Conservation (phyloP, 2,329 filamentous ascomycete genomes). For the Fusarium redolens region DNA sequence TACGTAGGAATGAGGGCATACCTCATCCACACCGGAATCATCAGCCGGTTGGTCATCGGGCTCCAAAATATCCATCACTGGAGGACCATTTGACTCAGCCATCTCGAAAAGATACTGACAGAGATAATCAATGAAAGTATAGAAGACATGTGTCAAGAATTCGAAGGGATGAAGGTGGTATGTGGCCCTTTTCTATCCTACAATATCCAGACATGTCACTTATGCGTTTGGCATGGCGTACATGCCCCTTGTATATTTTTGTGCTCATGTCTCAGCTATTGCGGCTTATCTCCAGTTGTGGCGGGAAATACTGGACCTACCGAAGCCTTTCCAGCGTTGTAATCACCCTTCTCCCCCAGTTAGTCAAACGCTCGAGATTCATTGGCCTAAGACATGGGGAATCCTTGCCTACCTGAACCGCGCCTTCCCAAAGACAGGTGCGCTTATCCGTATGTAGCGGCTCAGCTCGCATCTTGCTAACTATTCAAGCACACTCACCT, state of each 20-base stretch:
- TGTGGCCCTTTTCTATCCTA: not conserved
- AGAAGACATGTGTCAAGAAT: not conserved
- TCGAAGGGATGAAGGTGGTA: not conserved
- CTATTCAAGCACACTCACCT: not conserved
- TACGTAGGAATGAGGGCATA: too few species aligned
- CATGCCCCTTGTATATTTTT: not conserved
- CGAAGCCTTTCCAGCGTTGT: too few species aligned
- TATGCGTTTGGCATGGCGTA: not conserved
- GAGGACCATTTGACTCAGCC: too few species aligned
- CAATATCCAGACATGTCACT: not conserved
- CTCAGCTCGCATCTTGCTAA: not conserved
- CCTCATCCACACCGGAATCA: too few species aligned
- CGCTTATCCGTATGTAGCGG: not conserved
- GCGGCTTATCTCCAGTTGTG: not conserved
- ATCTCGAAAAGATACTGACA: too few species aligned
- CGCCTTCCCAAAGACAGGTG: not conserved
- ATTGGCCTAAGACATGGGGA: not conserved
- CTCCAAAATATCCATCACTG: too few species aligned
- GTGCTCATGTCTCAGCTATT: not conserved
- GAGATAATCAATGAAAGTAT: not conserved
- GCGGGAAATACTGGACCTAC: not conserved
- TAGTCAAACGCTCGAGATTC: too few species aligned
- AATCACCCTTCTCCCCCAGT: too few species aligned
- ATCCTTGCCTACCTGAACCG: too few species aligned
- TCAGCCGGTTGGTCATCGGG: too few species aligned